Evolutionary conservation across 2,329 filamentous ascomycete genomes (phyloP).

Genomic region (Talaromyces islandicus): DNA sequence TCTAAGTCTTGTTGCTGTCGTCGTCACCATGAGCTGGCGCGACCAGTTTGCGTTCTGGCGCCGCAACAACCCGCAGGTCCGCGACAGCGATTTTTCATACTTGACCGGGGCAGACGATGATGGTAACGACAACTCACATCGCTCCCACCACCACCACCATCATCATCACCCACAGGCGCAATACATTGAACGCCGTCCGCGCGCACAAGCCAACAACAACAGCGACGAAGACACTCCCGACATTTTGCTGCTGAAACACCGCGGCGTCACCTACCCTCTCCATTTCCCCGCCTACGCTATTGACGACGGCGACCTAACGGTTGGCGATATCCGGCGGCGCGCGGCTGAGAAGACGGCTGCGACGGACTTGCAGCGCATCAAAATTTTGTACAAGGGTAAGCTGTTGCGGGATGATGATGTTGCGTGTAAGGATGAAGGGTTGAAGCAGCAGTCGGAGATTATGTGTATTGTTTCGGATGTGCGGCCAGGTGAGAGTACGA

Average conservation of each 20-base stretch:
- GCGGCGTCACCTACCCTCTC: slow-evolving; percentile 35
- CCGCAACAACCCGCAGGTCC: slow-evolving; percentile 31
- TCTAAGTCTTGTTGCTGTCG: slow-evolving; percentile 21
- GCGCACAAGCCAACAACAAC: slow-evolving; percentile 14
- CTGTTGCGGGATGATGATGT: slow-evolving; percentile 36
- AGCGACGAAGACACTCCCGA: slow-evolving; percentile 32
- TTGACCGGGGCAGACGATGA: slow-evolving; percentile 29
- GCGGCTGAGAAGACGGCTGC: slow-evolving; percentile 34
- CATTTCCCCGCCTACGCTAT: slow-evolving; percentile 43
- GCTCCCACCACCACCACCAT: not conserved
- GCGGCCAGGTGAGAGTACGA: slow-evolving; percentile 22
- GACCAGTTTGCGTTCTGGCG: slow-evolving; percentile 27
- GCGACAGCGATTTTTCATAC: slow-evolving; percentile 33
- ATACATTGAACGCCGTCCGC: slow-evolving; percentile 11
- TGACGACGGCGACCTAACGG: slow-evolving; percentile 37
- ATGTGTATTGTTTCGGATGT: slow-evolving; percentile 40
- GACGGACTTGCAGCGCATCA: slow-evolving; percentile 31
- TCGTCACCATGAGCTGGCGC: slow-evolving; percentile 31
- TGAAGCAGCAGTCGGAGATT: slow-evolving; percentile 45
- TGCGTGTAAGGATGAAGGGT: slow-evolving; percentile 36
- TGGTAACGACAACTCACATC: slow-evolving; percentile 12
- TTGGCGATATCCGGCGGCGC: slow-evolving; percentile 35
- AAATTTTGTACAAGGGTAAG: slow-evolving; percentile 43
- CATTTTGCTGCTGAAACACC: slow-evolving; percentile 38
- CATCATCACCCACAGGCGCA: not conserved